These are phyloP conservation scores for Phytophthora meadii DNA, from an alignment of 352 stramenopile genomes.

Conservation along the genomic window DNA sequence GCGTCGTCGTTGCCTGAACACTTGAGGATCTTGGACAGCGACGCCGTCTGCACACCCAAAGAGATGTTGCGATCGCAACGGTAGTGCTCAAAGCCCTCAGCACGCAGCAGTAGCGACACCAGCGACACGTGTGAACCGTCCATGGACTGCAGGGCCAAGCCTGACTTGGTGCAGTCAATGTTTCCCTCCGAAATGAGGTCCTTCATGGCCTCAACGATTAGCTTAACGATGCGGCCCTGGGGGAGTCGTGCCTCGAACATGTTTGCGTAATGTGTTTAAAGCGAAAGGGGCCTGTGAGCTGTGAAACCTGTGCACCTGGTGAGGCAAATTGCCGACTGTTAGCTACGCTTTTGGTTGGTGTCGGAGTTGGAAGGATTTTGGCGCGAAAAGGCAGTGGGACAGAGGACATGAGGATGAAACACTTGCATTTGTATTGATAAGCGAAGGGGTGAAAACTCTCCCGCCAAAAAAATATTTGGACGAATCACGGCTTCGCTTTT, in stretches of 20 bases:
- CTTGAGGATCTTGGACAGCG: constrained; percentile 99
- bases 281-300: neutral
- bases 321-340: constrained; percentile 54
- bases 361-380: constrained; percentile 25
- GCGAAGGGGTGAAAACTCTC: constrained; percentile 26
- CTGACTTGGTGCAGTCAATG: constrained; percentile 95
- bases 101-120: constrained; percentile 94
- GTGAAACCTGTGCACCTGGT: constrained; percentile 13
- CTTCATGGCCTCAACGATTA: constrained; percentile 99
- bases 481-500: too few relatives aligned
- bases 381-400: constrained; percentile 33
- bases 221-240: constrained; percentile 98
- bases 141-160: constrained; percentile 97
- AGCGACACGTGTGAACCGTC: constrained; percentile 99
- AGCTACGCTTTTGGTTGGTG: constrained; percentile 24
- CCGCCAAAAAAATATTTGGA: constrained; percentile 34
- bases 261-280: constrained; percentile 39
- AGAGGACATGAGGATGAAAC: constrained; percentile 3
- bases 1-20: constrained; percentile 98
- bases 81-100: constrained; percentile 98
- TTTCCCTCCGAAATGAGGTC: constrained; percentile 99
- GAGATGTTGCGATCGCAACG: constrained; percentile 98
- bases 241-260: constrained; percentile 99
- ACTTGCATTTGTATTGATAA: constrained; percentile 20
- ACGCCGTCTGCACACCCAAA: constrained; percentile 97